Conservation (phyloP, 1,139 yeast species). For the Debaryomyces subglobosus region DNA sequence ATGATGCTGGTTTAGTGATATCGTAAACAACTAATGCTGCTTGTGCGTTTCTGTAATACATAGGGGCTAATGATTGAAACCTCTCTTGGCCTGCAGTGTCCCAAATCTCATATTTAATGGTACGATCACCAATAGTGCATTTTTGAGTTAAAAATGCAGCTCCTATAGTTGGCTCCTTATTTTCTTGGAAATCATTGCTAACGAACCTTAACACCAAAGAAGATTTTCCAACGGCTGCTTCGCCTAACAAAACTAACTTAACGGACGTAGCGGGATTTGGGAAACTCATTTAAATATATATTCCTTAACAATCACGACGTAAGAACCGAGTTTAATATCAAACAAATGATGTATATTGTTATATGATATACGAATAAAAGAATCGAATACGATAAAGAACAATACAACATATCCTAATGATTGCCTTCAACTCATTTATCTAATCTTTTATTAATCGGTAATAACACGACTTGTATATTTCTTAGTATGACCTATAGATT, state of each 20-base stretch:
- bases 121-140: slow-evolving; percentile 86
- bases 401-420: not conserved
- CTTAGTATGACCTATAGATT: not conserved
- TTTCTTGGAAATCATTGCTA: slow-evolving; percentile 94
- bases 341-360: not conserved
- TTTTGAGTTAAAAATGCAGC: slow-evolving; percentile 97
- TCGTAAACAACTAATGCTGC: slow-evolving; percentile 97
- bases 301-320: not conserved
- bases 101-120: slow-evolving; percentile 97
- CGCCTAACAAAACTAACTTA: slow-evolving; percentile 88
- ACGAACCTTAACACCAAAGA: slow-evolving; percentile 92
- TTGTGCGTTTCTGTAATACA: slow-evolving; percentile 98
- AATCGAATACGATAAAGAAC: slow-evolving; percentile 1
- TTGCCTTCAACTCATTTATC: slow-evolving; percentile 2
- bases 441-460: slow-evolving; percentile 3
- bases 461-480: not conserved
- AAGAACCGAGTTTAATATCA: too few species aligned
- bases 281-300: slow-evolving; percentile 28
- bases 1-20: slow-evolving; percentile 94
- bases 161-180: slow-evolving; percentile 96
- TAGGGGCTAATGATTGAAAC: slow-evolving; percentile 94
- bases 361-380: not conserved
- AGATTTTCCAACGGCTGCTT: slow-evolving; percentile 98
- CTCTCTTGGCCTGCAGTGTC: slow-evolving; percentile 99
- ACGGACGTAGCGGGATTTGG: slow-evolving; percentile 69